Base-by-base conservation (phyloP, 2,329 filamentous ascomycete species). In the Capronia coronata region DNA sequence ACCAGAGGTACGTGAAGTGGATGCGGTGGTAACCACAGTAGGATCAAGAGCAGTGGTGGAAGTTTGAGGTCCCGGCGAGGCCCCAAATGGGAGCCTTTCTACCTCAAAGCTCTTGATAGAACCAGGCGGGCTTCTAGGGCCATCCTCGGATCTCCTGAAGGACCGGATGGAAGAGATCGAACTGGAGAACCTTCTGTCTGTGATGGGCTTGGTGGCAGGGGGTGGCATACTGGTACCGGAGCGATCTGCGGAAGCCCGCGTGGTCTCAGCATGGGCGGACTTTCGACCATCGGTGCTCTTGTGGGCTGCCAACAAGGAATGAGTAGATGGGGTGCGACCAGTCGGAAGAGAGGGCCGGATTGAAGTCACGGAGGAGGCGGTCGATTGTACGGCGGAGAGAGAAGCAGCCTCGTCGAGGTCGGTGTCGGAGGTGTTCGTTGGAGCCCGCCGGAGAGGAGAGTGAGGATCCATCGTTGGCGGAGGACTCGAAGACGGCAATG, bases 211-310 rank as follows among this genome's bases (percentile, higher is more conserved):
- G 54, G 65, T 64, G 19, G 69, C 63, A 23, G 76, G 73, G 49
- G 79, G 75, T 32, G 82, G 79, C 76, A 85, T 83, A 57, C 78
- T 83, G 53, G 83, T 72, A 64, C 74, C 83, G 49, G 80, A 74
- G 62, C 75, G 74, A 50, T 80, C 79, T 55, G 77, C 74, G 64
- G 78, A 74, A 55, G 73, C 71, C 48, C 76, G 74, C 52, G 75
- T 77, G 23, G 76, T 77, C 56, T 78, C 77, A 27, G 81, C 73
- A 61, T 84, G 80, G 49, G 75, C 75, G 65, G 84, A 84, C 53
- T 75, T 76, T 58, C 66, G 67, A 14, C 61, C 58, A 41, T 62
- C 58, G 6, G 64, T 48, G 23, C 63, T 61, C 27, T 64, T 60
- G 51, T 61, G 58, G 34, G 73, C 38, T 68, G 46, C 74, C 71